Evolutionary conservation across 1,284 basidiomycete species (phyloP).

Genomic region (Stygiomarasmius scandens): DNA sequence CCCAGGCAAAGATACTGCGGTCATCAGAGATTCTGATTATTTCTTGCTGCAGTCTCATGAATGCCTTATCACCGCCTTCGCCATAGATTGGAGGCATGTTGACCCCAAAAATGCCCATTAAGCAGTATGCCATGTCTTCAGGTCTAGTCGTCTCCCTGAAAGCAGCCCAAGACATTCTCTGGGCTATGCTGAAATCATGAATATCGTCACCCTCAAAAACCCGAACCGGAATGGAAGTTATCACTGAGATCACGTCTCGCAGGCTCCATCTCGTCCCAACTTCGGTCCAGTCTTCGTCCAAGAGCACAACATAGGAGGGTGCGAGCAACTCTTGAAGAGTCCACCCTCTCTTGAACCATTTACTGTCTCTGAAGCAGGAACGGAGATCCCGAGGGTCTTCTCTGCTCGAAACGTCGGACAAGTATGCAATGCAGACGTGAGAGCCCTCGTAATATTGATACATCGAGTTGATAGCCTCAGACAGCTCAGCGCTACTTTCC

Average conservation of each 20-base stretch:
- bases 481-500: constrained; percentile 1
- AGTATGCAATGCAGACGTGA: neutral
- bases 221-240: neutral
- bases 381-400: neutral
- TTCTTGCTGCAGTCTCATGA: too few relatives aligned
- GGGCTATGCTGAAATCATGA: neutral
- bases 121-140: too few relatives aligned
- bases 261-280: constrained; percentile 1
- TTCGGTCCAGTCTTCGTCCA: neutral
- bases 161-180: too few relatives aligned
- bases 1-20: too few relatives aligned
- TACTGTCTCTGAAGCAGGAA: neutral
- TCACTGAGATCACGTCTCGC: neutral
- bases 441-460: neutral
- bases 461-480: constrained; percentile 4
- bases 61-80: too few relatives aligned
- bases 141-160: too few relatives aligned
- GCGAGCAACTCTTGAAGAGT: constrained; percentile 1
- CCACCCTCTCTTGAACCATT: constrained; percentile 3
- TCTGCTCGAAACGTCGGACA: neutral
- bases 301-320: neutral
- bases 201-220: neutral
- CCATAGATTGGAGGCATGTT: too few relatives aligned
- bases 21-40: too few relatives aligned
- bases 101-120: too few relatives aligned